These are phyloP conservation scores for Rhynchospora breviuscula DNA, from an alignment of 176 grass and related monocot species.

Conservation along the genomic window DNA sequence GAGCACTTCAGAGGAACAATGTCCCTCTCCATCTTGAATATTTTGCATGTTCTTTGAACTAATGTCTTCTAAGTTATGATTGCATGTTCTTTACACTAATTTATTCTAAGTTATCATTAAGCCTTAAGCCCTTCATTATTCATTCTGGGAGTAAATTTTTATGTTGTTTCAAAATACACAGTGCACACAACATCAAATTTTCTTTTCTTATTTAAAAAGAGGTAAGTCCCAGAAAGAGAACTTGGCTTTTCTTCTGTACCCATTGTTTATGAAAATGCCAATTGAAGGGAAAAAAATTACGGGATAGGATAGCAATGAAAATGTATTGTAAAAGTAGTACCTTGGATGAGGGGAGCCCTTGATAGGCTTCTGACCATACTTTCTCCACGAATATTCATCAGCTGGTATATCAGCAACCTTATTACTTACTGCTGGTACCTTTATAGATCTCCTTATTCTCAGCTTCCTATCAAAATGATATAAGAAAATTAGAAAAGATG, in stretches of 20 bases:
- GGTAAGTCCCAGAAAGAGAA: neutral
- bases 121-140: neutral
- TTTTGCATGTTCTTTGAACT: neutral
- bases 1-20: neutral
- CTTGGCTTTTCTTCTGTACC: neutral
- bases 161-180: neutral
- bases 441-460: conserved; percentile 87
- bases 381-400: conserved; percentile 94
- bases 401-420: conserved; percentile 88
- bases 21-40: neutral
- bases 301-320: neutral
- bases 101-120: neutral
- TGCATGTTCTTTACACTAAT: neutral
- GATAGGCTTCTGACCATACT: conserved; percentile 99
- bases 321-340: conserved; percentile 44
- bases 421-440: conserved; percentile 93
- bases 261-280: neutral
- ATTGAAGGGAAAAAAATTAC: neutral
- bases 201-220: neutral
- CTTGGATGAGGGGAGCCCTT: conserved; percentile 98
- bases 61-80: neutral
- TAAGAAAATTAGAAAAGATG: neutral
- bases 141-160: neutral
- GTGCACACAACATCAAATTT: neutral
- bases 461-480: conserved; percentile 53